These are phyloP conservation scores for Solanum corneliomulleri DNA, from an alignment of 257 asterid species.

Conservation along the genomic window DNA sequence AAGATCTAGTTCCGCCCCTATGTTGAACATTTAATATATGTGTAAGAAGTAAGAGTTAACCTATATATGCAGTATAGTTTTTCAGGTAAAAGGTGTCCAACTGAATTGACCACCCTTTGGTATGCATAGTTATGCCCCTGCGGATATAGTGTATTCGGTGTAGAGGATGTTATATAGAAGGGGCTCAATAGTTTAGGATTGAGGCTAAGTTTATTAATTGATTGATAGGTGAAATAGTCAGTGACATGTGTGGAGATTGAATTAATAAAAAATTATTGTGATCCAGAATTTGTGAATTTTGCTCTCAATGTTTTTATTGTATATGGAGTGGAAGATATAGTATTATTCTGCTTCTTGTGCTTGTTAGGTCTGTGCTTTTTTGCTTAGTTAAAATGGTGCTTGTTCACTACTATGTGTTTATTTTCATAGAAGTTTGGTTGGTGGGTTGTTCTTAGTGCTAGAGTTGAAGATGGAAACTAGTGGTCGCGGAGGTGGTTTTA, in stretches of 20 bases:
- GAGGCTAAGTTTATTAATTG: neutral
- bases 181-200: neutral
- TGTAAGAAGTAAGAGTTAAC: neutral
- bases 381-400: neutral
- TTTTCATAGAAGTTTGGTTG: neutral
- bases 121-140: neutral
- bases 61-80: neutral
- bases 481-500: neutral
- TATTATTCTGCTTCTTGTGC: neutral
- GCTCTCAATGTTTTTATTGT: neutral
- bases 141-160: neutral
- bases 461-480: neutral
- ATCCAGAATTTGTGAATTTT: neutral
- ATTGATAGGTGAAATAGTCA: neutral
- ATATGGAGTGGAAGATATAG: neutral
- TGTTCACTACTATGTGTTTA: neutral
- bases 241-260: neutral
- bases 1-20: neutral
- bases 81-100: neutral
- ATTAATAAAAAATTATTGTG: neutral
- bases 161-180: neutral
- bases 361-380: neutral
- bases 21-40: neutral
- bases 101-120: neutral
- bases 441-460: neutral